These are phyloP conservation scores for Parmelia sp. DNA, from an alignment of 495 filamentous ascomycete genomes.

Conservation along the genomic window DNA sequence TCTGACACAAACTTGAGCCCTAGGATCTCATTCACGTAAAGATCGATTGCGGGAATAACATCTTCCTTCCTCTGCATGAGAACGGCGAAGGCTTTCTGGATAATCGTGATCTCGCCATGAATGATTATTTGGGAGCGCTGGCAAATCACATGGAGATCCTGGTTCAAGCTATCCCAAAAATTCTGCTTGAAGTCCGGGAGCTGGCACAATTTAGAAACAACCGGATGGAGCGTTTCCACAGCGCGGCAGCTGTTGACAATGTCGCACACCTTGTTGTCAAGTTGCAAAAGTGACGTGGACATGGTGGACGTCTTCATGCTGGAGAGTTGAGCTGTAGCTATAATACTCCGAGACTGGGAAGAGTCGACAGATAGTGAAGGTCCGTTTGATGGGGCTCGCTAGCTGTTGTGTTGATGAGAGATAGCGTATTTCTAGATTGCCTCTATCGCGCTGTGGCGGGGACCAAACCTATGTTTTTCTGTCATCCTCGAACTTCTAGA, in stretches of 20 bases:
- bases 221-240: slow-evolving; percentile 15
- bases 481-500: not conserved
- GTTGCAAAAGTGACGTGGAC: not conserved
- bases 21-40: slow-evolving; percentile 39
- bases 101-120: slow-evolving; percentile 39
- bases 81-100: slow-evolving; percentile 36
- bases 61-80: slow-evolving; percentile 32
- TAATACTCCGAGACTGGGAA: not conserved
- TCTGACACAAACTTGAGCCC: slow-evolving; percentile 29
- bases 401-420: not conserved
- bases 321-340: not conserved
- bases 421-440: not conserved
- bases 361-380: not conserved
- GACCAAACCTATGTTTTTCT: not conserved
- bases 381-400: not conserved
- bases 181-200: slow-evolving; percentile 9
- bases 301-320: not conserved
- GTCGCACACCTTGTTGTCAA: slow-evolving; percentile 6
- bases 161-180: slow-evolving; percentile 14
- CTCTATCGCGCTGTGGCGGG: not conserved
- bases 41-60: slow-evolving; percentile 32
- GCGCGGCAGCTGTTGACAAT: slow-evolving; percentile 9
- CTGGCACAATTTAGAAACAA: slow-evolving; percentile 11
- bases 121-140: slow-evolving; percentile 35
- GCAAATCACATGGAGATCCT: slow-evolving; percentile 26